phyloP scores from a whole-genome alignment of 1,284 basidiomycete genomes.

The Gomphus bonarii region DNA sequence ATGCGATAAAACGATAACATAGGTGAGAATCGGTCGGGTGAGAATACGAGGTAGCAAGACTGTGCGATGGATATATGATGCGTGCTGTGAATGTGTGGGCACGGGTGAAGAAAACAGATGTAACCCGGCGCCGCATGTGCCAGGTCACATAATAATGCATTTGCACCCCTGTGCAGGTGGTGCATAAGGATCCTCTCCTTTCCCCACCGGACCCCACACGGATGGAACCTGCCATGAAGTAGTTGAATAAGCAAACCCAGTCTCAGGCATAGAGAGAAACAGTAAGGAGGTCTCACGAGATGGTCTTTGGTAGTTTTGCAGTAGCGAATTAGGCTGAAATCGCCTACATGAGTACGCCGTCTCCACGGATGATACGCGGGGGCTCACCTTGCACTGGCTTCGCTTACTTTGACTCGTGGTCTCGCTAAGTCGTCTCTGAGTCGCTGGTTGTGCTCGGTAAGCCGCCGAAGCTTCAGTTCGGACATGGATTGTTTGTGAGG shows the following conservation, averaged over 20 bases:
- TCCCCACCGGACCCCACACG: conserved; percentile 88
- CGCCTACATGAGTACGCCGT: background rate
- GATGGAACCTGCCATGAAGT: conserved; percentile 56
- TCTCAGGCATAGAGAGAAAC: background rate
- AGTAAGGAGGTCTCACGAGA: conserved; percentile 41
- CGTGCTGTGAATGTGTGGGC: background rate
- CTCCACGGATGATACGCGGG: conserved; percentile 2
- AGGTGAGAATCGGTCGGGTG: background rate
- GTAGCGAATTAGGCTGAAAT: conserved; percentile 74
- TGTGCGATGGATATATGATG: conserved; percentile 2
- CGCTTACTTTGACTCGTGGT: conserved; percentile 81
- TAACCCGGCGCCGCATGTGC: background rate
- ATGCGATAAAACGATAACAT: conserved; percentile 6
- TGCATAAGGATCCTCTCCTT: conserved; percentile 83
- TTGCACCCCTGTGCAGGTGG: conserved; percentile 60
- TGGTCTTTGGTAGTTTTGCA: conserved; percentile 87
- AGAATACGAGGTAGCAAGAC: background rate
- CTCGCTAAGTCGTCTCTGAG: conserved; percentile 83
- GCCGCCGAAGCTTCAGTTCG: conserved; percentile 88
- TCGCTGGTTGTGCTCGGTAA: conserved; percentile 90
- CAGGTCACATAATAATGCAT: conserved; percentile 41
- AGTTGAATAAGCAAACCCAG: background rate
- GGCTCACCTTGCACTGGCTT: conserved; percentile 79
- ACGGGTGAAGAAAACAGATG: background rate
- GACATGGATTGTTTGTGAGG: conserved; percentile 82